Evolutionary conservation across 768 basidiomycete species (phyloP).

Genomic region (Russula lepida): DNA sequence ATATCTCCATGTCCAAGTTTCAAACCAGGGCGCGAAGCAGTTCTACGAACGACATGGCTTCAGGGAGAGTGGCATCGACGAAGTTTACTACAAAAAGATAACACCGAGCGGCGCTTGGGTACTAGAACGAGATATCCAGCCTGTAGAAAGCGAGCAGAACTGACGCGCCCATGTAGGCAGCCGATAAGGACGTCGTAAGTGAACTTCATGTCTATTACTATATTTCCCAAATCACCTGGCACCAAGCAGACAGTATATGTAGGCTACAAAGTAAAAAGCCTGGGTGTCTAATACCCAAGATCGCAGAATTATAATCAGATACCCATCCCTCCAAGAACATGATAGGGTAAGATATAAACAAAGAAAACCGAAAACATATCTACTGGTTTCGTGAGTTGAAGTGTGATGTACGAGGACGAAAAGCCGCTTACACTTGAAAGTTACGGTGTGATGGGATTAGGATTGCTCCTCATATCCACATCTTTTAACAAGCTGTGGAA

Average conservation of each 20-base stretch:
- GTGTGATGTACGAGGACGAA: background rate
- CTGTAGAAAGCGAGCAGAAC: background rate
- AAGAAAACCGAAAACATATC: background rate
- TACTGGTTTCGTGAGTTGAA: slow-evolving; percentile 1
- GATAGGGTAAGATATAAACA: slow-evolving; percentile 4
- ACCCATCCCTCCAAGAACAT: background rate
- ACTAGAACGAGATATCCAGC: slow-evolving; percentile 49
- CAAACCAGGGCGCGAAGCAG: slow-evolving; percentile 63
- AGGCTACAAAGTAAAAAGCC: slow-evolving; percentile 17
- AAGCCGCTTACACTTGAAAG: slow-evolving; percentile 4
- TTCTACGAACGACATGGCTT: slow-evolving; percentile 87
- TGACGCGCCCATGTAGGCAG: background rate
- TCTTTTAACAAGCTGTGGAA: slow-evolving; percentile 58
- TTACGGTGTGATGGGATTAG: slow-evolving; percentile 12
- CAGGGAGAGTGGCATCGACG: slow-evolving; percentile 51
- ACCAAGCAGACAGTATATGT: slow-evolving; percentile 9
- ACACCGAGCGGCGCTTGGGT: slow-evolving; percentile 81
- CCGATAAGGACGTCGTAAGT: slow-evolving; percentile 2
- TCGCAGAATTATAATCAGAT: slow-evolving; percentile 18
- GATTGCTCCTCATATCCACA: slow-evolving; percentile 62
- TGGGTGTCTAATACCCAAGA: slow-evolving; percentile 11
- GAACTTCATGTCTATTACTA: slow-evolving; percentile 6
- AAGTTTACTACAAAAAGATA: slow-evolving; percentile 88
- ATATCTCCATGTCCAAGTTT: slow-evolving; percentile 84
- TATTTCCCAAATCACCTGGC: slow-evolving; percentile 8